phyloP scores from a whole-genome alignment of 1,284 basidiomycete genomes.

The Meripilus lineatus region DNA sequence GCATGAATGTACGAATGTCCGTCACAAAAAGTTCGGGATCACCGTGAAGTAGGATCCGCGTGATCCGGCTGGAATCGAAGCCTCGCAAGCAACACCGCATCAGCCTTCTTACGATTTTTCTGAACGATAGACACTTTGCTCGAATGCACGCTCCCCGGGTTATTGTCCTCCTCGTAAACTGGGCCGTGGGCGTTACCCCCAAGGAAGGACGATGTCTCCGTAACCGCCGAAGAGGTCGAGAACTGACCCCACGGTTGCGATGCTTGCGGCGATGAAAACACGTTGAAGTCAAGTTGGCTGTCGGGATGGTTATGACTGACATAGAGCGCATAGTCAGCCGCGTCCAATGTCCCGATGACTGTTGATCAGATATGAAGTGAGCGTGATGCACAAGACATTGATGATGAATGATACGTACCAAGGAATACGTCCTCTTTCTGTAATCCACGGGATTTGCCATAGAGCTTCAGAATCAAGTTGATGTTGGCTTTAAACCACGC shows the following conservation, averaged over 20 bases:
- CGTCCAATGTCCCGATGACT: slow-evolving; percentile 70
- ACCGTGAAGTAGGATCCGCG: slow-evolving; percentile 13
- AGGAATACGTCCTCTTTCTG: slow-evolving; percentile 68
- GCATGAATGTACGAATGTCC: no score
- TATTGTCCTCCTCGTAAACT: slow-evolving; percentile 36
- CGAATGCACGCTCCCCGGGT: slow-evolving; percentile 20
- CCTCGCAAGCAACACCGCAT: slow-evolving; percentile 35
- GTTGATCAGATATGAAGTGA: not conserved
- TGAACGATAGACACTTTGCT: slow-evolving; percentile 46
- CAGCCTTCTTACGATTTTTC: slow-evolving; percentile 24
- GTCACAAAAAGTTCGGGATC: no score
- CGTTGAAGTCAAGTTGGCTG: slow-evolving; percentile 65
- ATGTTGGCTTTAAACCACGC: slow-evolving; percentile 69
- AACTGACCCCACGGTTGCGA: slow-evolving; percentile 69
- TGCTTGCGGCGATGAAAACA: slow-evolving; percentile 44
- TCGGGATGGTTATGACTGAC: slow-evolving; percentile 67
- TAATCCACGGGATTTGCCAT: slow-evolving; percentile 48
- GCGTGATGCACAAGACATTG: not conserved
- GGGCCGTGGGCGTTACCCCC: slow-evolving; percentile 31
- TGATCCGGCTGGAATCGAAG: slow-evolving; percentile 14
- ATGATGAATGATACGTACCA: slow-evolving; percentile 37
- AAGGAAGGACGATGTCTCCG: slow-evolving; percentile 31
- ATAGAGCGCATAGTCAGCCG: slow-evolving; percentile 63
- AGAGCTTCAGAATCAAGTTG: slow-evolving; percentile 56
- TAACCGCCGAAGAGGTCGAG: slow-evolving; percentile 34